Evolutionary conservation across 2,329 filamentous ascomycete species (phyloP).

Genomic region (Penicillium sp.): DNA sequence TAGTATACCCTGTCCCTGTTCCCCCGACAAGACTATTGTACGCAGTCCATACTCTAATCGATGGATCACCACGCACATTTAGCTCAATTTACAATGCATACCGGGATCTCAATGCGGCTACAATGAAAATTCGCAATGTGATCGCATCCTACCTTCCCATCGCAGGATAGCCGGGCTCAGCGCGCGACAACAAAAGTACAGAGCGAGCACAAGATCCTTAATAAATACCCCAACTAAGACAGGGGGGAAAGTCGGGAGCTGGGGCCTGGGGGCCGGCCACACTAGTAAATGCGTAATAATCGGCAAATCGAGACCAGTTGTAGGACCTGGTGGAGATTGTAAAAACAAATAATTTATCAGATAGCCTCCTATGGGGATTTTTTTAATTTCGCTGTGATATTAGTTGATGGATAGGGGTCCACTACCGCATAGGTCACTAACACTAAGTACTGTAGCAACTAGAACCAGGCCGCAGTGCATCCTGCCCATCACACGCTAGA

Average conservation of each 20-base stretch:
- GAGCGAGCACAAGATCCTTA: too few relatives aligned
- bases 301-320: neutral
- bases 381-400: neutral
- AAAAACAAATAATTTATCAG: neutral
- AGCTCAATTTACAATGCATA: neutral
- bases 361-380: too few relatives aligned
- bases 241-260: neutral
- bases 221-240: neutral
- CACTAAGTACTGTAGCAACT: neutral
- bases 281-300: neutral
- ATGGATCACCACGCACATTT: slow-evolving; percentile 7
- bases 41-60: slow-evolving; percentile 4
- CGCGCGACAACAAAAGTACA: slow-evolving; percentile 7
- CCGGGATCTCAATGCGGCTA: slow-evolving; percentile 5
- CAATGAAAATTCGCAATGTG: neutral
- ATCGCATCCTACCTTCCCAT: neutral
- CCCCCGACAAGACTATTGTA: slow-evolving; percentile 10
- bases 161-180: neutral
- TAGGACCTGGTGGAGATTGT: neutral
- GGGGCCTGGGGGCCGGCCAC: neutral
- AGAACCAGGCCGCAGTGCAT: neutral
- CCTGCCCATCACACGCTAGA: slow-evolving; percentile 4
- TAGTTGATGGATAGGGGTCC: neutral
- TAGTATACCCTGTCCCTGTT: neutral
- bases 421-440: too few relatives aligned